Conservation (phyloP, 1,284 basidiomycete species). For the Pholiota adiposa region DNA sequence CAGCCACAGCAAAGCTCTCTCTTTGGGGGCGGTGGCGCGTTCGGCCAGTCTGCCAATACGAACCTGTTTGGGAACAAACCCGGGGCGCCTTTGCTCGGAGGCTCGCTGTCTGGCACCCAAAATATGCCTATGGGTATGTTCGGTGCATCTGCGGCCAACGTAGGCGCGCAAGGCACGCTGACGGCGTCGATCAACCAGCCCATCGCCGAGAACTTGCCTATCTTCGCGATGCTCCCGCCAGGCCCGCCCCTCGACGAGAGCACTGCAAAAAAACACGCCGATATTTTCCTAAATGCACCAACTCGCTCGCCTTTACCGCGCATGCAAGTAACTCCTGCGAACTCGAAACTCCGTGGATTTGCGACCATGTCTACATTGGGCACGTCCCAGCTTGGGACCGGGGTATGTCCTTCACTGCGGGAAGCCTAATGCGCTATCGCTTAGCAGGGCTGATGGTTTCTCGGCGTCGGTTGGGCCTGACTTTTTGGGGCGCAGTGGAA, state of each 20-base stretch:
- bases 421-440: conserved; percentile 53
- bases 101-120: conserved; percentile 44
- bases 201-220: conserved; percentile 82
- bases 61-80: conserved; percentile 37
- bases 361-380: conserved; percentile 45
- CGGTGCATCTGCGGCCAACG: conserved; percentile 44
- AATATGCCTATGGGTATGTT: conserved; percentile 47
- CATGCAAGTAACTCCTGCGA: conserved; percentile 62
- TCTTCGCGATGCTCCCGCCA: conserved; percentile 75
- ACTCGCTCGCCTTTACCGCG: conserved; percentile 67
- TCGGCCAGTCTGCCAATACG: conserved; percentile 31
- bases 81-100: conserved; percentile 39
- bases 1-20: conserved; percentile 19
- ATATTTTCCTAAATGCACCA: conserved; percentile 72
- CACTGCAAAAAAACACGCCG: conserved; percentile 74
- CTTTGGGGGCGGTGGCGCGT: conserved; percentile 23
- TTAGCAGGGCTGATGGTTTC: conserved; percentile 51
- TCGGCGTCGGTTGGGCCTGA: conserved; percentile 51
- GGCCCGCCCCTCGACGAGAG: conserved; percentile 65
- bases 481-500: conserved; percentile 63
- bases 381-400: conserved; percentile 31
- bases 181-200: conserved; percentile 91
- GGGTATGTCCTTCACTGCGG: conserved; percentile 54
- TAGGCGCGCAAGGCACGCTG: conserved; percentile 57
- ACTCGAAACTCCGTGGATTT: conserved; percentile 74